Conservation (phyloP, 352 stramenopile genomes). For the Phytophthora capsici region DNA sequence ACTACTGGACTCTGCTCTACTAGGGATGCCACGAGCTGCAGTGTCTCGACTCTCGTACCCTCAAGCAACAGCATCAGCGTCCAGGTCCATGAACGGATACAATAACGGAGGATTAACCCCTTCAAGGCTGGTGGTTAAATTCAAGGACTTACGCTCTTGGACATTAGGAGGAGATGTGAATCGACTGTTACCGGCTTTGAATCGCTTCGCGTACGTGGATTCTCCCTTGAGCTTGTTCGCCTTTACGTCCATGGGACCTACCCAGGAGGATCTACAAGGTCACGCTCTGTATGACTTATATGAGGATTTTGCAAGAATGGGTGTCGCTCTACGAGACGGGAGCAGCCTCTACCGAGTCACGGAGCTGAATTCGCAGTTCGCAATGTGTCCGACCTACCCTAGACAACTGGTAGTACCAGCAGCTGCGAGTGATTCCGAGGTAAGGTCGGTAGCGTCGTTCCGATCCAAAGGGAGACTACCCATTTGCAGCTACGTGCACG, state of each 20-base stretch:
- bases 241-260: slow-evolving; percentile 45
- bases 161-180: slow-evolving; percentile 67
- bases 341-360: slow-evolving; percentile 59
- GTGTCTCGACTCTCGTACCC: slow-evolving; percentile 80
- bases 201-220: slow-evolving; percentile 75
- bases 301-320: slow-evolving; percentile 78
- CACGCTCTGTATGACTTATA: slow-evolving; percentile 75
- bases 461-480: slow-evolving; percentile 84
- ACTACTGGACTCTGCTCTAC: slow-evolving; percentile 66
- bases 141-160: slow-evolving; percentile 81
- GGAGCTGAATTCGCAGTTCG: slow-evolving; percentile 69
- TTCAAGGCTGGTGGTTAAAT: slow-evolving; percentile 76
- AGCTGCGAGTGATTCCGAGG: slow-evolving; percentile 64
- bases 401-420: slow-evolving; percentile 75
- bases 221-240: slow-evolving; percentile 77
- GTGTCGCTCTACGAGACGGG: slow-evolving; percentile 46
- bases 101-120: slow-evolving; percentile 30
- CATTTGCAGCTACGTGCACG: slow-evolving; percentile 84
- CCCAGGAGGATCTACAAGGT: slow-evolving; percentile 43
- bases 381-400: slow-evolving; percentile 86
- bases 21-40: slow-evolving; percentile 63
- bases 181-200: slow-evolving; percentile 71
- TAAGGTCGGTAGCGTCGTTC: slow-evolving; percentile 75
- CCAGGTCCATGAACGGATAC: slow-evolving; percentile 35
- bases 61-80: slow-evolving; percentile 43